Percentiles rank a stretch among this genome's conserved stretches.
These are phyloP conservation scores for Kokia cookei DNA, from an alignment of 441 rosid species.

Conservation along the genomic window DNA sequence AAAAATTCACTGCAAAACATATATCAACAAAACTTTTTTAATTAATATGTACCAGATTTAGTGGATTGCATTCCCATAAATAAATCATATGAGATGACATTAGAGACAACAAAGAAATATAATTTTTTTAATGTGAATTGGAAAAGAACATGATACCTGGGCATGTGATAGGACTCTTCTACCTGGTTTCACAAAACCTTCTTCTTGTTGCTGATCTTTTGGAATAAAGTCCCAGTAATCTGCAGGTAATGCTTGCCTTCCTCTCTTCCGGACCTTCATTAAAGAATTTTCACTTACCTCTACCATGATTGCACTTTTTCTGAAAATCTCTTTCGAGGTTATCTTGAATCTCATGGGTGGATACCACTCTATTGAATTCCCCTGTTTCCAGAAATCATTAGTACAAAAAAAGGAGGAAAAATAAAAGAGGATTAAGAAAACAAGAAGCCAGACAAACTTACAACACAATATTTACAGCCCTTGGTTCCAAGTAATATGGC, in stretches of 20 bases:
- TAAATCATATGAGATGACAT: background rate
- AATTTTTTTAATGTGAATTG: background rate
- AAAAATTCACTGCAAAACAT: background rate
- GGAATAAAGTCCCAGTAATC: conserved; percentile 87
- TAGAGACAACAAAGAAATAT: background rate
- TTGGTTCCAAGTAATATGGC: conserved; percentile 26
- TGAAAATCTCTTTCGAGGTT: conserved; percentile 54
- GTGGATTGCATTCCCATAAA: background rate
- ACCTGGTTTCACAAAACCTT: conserved; percentile 41
- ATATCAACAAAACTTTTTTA: background rate
- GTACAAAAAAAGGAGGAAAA: background rate
- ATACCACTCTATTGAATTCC: conserved; percentile 47
- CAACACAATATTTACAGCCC: conserved; percentile 80
- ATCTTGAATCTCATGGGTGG: conserved; percentile 76
- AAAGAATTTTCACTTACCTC: conserved; percentile 48
- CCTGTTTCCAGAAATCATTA: conserved; percentile 35
- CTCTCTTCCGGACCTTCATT: conserved; percentile 28
- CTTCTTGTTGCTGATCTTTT: conserved; percentile 51
- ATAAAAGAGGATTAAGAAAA: conserved; percentile 7
- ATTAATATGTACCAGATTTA: background rate
- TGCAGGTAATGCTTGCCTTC: conserved; percentile 35
- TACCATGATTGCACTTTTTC: conserved; percentile 54
- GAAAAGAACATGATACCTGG: conserved; percentile 44
- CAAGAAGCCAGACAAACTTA: conserved; percentile 35
- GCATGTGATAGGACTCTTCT: conserved; percentile 64